These are phyloP conservation scores for Beauveria sp. DNA, from an alignment of 2,329 filamentous ascomycete genomes.

Conservation along the genomic window DNA sequence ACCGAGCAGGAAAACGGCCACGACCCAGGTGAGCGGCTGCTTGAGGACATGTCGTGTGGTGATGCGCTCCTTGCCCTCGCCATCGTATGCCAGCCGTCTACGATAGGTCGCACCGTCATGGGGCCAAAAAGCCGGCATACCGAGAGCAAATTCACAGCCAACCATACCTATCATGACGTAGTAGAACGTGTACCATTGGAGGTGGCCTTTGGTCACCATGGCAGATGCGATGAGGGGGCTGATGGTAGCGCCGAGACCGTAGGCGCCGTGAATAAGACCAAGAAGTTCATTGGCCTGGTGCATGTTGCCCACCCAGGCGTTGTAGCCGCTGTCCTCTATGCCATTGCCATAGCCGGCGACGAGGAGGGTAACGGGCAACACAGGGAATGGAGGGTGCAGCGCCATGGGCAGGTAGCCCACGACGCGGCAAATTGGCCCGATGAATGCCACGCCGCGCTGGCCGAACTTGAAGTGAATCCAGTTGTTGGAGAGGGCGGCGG, in stretches of 20 bases:
- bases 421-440: constrained; percentile 56
- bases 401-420: constrained; percentile 57
- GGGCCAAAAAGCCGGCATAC: constrained; percentile 53
- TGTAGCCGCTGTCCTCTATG: constrained; percentile 53
- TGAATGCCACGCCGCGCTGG: constrained; percentile 62
- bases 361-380: constrained; percentile 56
- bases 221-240: constrained; percentile 63
- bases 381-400: constrained; percentile 62
- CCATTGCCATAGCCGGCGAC: constrained; percentile 67
- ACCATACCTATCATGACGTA: constrained; percentile 62
- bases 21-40: constrained; percentile 60
- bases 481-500: constrained; percentile 58
- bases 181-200: constrained; percentile 68
- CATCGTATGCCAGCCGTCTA: constrained; percentile 21
- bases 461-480: constrained; percentile 56
- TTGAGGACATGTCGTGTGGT: constrained; percentile 38
- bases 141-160: constrained; percentile 45
- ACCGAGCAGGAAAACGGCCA: constrained; percentile 64
- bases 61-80: constrained; percentile 30
- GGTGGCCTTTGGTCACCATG: constrained; percentile 55
- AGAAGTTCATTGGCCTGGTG: constrained; percentile 64
- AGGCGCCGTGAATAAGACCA: constrained; percentile 64
- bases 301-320: constrained; percentile 63
- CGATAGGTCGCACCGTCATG: constrained; percentile 53
- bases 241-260: constrained; percentile 64